These are phyloP conservation scores for Plasmodium chabaudi DNA, from an alignment of 169 alveolate species.

Conservation along the genomic window DNA sequence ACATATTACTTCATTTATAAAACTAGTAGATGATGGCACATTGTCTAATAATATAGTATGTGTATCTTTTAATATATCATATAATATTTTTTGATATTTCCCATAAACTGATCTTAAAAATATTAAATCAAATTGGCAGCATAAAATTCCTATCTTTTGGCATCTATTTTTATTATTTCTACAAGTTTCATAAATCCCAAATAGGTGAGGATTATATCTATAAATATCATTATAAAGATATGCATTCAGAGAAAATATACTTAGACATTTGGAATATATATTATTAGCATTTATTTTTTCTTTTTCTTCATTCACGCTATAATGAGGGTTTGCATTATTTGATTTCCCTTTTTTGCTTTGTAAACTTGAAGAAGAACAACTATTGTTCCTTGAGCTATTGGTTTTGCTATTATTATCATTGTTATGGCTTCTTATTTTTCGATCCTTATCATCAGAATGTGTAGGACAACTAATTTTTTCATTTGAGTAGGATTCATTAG, in stretches of 20 bases:
- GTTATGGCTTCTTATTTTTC: too few relatives aligned
- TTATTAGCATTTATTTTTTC: neutral
- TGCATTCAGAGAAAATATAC: slow-evolving; percentile 62
- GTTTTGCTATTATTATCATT: too few relatives aligned
- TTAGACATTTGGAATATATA: slow-evolving; percentile 45
- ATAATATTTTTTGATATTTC: slow-evolving; percentile 61
- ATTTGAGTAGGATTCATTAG: slow-evolving; percentile 6
- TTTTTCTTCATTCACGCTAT: neutral
- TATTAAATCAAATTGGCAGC: slow-evolving; percentile 64
- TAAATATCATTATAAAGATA: slow-evolving; percentile 55
- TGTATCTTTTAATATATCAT: slow-evolving; percentile 52
- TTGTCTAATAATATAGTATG: slow-evolving; percentile 66
- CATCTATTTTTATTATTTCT: slow-evolving; percentile 64
- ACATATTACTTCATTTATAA: slow-evolving; percentile 47
- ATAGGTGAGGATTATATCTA: slow-evolving; percentile 66
- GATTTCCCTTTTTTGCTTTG: too few relatives aligned
- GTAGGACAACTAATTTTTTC: neutral
- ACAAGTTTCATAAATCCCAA: slow-evolving; percentile 66
- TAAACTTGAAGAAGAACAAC: too few relatives aligned
- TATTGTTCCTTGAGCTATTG: neutral
- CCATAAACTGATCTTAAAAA: slow-evolving; percentile 72
- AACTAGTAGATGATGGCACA: slow-evolving; percentile 26
- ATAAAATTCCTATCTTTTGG: slow-evolving; percentile 32
- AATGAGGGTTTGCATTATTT: too few relatives aligned
- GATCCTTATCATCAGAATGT: too few relatives aligned